Base-by-base conservation (phyloP, 2,329 filamentous ascomycete species). In the Aureobasidium sp. region DNA sequence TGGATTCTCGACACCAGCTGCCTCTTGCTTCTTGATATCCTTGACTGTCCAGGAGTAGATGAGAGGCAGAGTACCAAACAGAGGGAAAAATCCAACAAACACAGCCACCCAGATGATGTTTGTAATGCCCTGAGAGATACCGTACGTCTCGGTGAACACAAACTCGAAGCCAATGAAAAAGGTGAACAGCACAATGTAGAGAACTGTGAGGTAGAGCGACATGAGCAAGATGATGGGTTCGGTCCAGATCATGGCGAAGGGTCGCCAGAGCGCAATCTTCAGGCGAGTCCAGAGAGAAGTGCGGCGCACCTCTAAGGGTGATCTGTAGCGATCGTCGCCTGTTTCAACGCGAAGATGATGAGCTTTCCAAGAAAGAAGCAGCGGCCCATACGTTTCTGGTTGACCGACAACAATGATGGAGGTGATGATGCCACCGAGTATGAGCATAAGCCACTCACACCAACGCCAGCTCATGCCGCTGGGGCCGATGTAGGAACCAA, bases 131-230 rank as follows among this genome's bases (percentile, higher is more conserved):
- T 75, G 73, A 0, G 67, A 66, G 59, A 81, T 76, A 17, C 69
- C 70, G 51, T 82, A 81, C 0, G 72, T 75, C 3, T 70, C 56
- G 15, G 73, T 72, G 62, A 81, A 84, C 51, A 84, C 78, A 51
- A 75, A 78, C 0, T 77, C 74, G 69, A 79, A 82, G 1, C 81
- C 81, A 2, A 79, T 76, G 5, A 84, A 74, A 57, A 83, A 80
- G 0, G 80, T 79, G 68, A 84, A 84, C 0, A 84, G 71, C 0
- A 82, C 74, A 24, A 82, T 79, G 64, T 84, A 84, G 1, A 82
- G 68, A 0, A 83, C 74, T 0, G 78, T 76, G 37, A 84, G 74
- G 63, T 84, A 84, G 0, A 83, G 53, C 0, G 77, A 76, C 63
- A 83, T 73, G 5, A 79, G 71, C 7, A 80, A 70, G 52, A 81